Percentiles rank a stretch among this genome's conserved stretches.
Evolutionary conservation across 768 basidiomycete genomes (phyloP).

Genomic region (Trametes elegans): DNA sequence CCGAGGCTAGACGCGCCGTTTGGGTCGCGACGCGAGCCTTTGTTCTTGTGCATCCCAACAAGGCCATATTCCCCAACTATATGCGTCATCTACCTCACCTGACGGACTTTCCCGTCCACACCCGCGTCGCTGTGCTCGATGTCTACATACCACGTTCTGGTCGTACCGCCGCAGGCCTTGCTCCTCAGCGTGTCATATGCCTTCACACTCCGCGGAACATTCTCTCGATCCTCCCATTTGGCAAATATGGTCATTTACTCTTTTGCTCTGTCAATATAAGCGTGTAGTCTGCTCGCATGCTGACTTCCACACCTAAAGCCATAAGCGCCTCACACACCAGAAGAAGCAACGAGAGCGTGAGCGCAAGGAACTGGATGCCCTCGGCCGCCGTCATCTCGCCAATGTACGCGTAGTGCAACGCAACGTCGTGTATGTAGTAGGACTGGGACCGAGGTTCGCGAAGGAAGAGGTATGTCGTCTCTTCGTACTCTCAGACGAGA

Average conservation of each 20-base stretch:
- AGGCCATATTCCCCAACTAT: neutral
- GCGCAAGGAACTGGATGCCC: slow-evolving; percentile 88
- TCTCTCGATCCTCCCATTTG: no score
- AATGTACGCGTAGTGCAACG: slow-evolving; percentile 97
- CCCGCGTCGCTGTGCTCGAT: no score
- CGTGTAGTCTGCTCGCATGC: no score
- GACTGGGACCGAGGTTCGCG: slow-evolving; percentile 89
- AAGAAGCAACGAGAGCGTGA: slow-evolving; percentile 95
- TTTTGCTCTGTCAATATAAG: no score
- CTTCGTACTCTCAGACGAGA: slow-evolving; percentile 7
- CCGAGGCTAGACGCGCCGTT: neutral
- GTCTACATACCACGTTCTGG: no score
- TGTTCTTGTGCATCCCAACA: neutral
- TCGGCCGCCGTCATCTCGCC: slow-evolving; percentile 81
- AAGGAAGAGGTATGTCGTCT: slow-evolving; percentile 85
- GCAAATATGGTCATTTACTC: no score
- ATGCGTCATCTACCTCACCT: neutral
- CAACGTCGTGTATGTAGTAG: slow-evolving; percentile 94
- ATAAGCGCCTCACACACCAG: slow-evolving; percentile 91
- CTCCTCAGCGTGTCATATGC: neutral
- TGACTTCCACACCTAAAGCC: slow-evolving; percentile 46
- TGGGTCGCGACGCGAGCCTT: neutral
- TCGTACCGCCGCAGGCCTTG: no score
- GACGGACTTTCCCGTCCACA: no score
- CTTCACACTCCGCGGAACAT: no score